A percentile compares a stretch with the other conserved stretches of the same genome.
phyloP scores from a whole-genome alignment of 129 eudicot genomes.

The Gnaphalium uliginosum region DNA sequence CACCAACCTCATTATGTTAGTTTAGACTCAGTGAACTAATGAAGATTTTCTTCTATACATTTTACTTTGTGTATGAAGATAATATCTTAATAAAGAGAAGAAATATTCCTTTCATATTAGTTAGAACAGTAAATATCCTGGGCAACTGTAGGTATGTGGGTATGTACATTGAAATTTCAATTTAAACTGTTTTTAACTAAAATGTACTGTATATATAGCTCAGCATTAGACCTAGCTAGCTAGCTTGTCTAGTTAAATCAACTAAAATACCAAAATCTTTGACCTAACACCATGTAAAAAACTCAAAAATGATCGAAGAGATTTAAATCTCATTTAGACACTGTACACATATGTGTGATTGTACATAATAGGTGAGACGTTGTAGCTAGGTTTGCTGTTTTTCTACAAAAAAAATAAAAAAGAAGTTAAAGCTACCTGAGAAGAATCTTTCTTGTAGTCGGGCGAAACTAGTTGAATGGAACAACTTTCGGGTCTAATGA shows the following conservation, averaged over 20 bases:
- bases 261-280: neutral
- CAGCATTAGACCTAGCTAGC: conserved; percentile 20
- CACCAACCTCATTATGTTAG: conserved; percentile 20
- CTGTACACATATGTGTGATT: neutral
- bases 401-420: no score
- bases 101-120: conserved; percentile 31
- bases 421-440: conserved; percentile 43
- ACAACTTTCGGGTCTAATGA: conserved; percentile 76
- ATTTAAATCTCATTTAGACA: no score
- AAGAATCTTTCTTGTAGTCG: conserved; percentile 50
- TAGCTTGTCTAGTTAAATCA: conserved; percentile 15
- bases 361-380: neutral
- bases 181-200: conserved; percentile 11
- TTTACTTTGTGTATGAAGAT: conserved; percentile 13
- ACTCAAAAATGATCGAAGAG: no score
- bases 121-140: conserved; percentile 39
- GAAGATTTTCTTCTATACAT: neutral
- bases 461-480: conserved; percentile 52
- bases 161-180: conserved; percentile 20
- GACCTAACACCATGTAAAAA: neutral
- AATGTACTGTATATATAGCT: conserved; percentile 22
- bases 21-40: conserved; percentile 10
- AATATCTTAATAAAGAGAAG: conserved; percentile 23
- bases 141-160: conserved; percentile 27
- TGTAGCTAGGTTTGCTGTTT: neutral